Percentiles rank a stretch among this genome's conserved stretches.
These are phyloP conservation scores for Cyclostephanos tholiformis DNA, from an alignment of 108 stramenopile species.

Conservation along the genomic window DNA sequence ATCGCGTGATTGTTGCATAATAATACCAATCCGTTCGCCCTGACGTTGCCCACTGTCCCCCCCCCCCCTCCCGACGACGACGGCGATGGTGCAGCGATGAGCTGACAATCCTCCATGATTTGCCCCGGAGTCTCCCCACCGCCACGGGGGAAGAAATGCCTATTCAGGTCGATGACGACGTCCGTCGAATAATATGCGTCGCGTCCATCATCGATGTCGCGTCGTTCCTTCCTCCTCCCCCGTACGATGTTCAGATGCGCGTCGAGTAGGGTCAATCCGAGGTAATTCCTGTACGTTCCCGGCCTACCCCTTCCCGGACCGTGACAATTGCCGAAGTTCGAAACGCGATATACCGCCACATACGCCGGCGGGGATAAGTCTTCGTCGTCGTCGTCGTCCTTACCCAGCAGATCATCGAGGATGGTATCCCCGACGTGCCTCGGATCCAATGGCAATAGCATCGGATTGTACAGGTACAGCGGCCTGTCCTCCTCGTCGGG, in stretches of 20 bases:
- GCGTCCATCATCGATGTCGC: not conserved
- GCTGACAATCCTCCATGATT: constrained; percentile 47
- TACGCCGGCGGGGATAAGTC: constrained; percentile 16
- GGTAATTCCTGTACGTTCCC: constrained; percentile 32
- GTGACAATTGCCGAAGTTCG: constrained; percentile 51
- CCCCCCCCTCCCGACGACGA: not conserved
- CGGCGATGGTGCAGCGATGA: constrained; percentile 20
- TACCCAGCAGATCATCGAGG: constrained; percentile 11
- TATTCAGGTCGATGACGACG: constrained; percentile 41
- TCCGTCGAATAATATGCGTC: constrained; percentile 43
- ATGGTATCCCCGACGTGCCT: constrained; percentile 11
- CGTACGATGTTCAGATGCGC: constrained; percentile 34
- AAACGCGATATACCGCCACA: constrained; percentile 43
- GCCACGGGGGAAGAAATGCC: constrained; percentile 18
- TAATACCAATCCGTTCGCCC: constrained; percentile 27
- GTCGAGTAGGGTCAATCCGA: constrained; percentile 50
- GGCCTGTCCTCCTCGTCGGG: constrained; percentile 45
- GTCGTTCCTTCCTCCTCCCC: too few species aligned
- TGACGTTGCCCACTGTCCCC: not conserved
- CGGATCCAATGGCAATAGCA: constrained; percentile 36
- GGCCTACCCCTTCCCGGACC: constrained; percentile 45
- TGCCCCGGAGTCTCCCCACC: not conserved
- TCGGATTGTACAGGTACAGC: constrained; percentile 53
- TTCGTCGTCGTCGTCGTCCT: not conserved
- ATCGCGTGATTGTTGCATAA: constrained; percentile 40